Evolutionary conservation across 2,329 filamentous ascomycete species (phyloP).

Genomic region (Chaetomium sp.): DNA sequence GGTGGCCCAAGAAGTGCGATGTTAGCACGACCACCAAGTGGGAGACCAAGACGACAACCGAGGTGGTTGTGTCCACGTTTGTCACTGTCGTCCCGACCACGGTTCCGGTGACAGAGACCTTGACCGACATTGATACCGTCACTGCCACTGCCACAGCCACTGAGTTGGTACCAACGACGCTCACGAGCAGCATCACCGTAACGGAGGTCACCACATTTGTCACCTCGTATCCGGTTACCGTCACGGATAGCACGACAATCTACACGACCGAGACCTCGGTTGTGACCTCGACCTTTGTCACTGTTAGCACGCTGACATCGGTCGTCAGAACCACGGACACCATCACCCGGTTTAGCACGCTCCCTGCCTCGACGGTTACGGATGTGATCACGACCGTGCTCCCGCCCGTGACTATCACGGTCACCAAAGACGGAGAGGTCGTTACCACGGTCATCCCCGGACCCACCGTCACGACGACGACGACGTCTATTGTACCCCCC

Average conservation of each 20-base stretch:
- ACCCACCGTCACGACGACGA: slow-evolving; percentile 21
- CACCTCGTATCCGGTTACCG: slow-evolving; percentile 18
- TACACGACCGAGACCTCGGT: slow-evolving; percentile 20
- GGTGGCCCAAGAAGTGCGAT: slow-evolving; percentile 12
- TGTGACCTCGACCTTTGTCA: slow-evolving; percentile 13
- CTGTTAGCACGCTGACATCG: slow-evolving; percentile 12
- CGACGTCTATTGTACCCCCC: slow-evolving; percentile 17
- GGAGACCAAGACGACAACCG: slow-evolving; percentile 12
- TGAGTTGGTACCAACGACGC: slow-evolving; percentile 16
- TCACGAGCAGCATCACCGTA: slow-evolving; percentile 10
- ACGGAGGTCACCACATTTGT: slow-evolving; percentile 15
- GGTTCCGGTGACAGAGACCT: slow-evolving; percentile 5
- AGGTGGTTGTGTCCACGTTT: slow-evolving; percentile 4
- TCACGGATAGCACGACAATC: slow-evolving; percentile 22
- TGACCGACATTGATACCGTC: slow-evolving; percentile 8
- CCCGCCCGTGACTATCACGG: slow-evolving; percentile 24
- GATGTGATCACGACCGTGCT: slow-evolving; percentile 19
- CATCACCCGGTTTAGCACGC: slow-evolving; percentile 9
- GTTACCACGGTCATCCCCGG: slow-evolving; percentile 22
- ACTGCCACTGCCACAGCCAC: slow-evolving; percentile 12
- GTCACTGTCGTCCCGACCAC: slow-evolving; percentile 3
- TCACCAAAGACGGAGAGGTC: slow-evolving; percentile 20
- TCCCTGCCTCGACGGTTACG: slow-evolving; percentile 18
- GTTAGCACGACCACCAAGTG: slow-evolving; percentile 20
- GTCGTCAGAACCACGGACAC: slow-evolving; percentile 10